Conservation (phyloP, 768 basidiomycete species). For the Lactarius deliciosus region DNA sequence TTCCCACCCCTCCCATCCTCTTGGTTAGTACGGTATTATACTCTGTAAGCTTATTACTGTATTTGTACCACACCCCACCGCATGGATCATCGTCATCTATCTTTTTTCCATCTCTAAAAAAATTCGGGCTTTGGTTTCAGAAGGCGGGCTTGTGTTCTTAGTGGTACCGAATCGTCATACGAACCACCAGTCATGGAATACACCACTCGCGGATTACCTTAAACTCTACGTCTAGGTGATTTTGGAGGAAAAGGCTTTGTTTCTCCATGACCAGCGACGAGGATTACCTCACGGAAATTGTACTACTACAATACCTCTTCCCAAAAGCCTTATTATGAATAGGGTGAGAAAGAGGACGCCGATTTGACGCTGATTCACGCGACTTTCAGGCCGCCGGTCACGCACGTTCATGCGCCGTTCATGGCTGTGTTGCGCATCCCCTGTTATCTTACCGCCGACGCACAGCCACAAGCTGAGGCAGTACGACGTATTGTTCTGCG, state of each 20-base stretch:
- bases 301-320: no score
- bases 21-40: not conserved
- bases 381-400: no score
- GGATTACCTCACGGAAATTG: no score
- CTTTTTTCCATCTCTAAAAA: not conserved
- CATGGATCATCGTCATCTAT: conserved; percentile 6
- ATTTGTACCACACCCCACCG: conserved; percentile 14
- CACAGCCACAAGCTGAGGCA: no score
- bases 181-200: not conserved
- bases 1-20: not conserved
- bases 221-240: not conserved
- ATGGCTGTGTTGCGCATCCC: no score
- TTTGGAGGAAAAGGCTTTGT: not conserved
- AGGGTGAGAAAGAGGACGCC: no score
- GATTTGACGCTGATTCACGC: no score
- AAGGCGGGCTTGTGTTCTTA: not conserved
- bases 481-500: no score
- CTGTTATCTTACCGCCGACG: no score
- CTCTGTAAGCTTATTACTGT: conserved; percentile 24
- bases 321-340: no score
- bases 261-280: no score
- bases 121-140: not conserved
- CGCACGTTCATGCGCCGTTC: no score
- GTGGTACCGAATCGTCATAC: not conserved
- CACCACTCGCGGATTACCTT: not conserved